Evolutionary conservation across 108 stramenopile genomes (phyloP), one percentile per base, ranked within the genome.

Genomic region (Nitzschia inconspicua): DNA sequence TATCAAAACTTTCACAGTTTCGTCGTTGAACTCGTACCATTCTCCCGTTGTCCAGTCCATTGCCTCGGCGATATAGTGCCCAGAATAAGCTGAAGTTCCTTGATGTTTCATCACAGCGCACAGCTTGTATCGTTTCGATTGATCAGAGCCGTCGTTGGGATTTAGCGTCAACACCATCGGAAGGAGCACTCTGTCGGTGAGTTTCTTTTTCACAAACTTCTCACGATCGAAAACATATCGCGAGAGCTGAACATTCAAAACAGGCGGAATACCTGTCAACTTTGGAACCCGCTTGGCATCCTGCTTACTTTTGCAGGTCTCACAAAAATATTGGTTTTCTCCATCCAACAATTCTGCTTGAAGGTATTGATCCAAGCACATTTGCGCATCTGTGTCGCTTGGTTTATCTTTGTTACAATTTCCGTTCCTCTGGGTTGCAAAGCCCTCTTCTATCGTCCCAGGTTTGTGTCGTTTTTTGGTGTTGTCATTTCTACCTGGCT

Each of bases 21-120:
- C 89, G 55, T 94, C 93, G 43, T 94, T 91, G 69, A 85, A 89
- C 34, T 94, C 84, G 54, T 72, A 91, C 89, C 89, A 94, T 36
- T 75, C 55, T 11, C 93, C 93, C 6, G 84, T 89, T 7, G 54
- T 51, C 89, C 89, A 94, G 61, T 94, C 89, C 77, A 91, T 75
- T 7, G 83, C 89, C 51, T 94, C 84, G 3, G 89, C 87, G 7
- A 86, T 48, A 47, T 94, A 94, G 57, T 94, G 93, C 16, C 93
- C 93, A 30, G 71, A 68, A 50, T 94, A 84, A 0, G 93, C 93
- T 6, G 89, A 87, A 35, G 57, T 75, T 22, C 93, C 93, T 40
- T 79, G 77, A 55, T 93, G 92, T 66, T 78, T 76, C 78, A 86
- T 88, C 29, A 90, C 83, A 3, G 89, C 86, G 52, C 85, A 88